Conservation (phyloP, 1,139 yeast species). For the Diutina siamensis region DNA sequence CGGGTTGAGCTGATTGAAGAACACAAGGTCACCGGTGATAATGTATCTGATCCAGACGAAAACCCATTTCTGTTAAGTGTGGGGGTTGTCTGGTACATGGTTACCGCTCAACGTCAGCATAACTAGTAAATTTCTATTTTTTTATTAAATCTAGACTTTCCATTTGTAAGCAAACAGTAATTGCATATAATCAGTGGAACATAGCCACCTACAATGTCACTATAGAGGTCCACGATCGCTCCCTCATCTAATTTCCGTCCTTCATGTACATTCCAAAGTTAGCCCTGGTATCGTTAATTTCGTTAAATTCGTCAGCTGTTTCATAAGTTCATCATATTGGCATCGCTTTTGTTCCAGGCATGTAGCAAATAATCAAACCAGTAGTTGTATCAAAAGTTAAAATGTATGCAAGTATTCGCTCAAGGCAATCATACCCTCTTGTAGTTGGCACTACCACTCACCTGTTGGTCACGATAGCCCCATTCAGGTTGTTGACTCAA, state of each 20-base stretch:
- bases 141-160: background rate
- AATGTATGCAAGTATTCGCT: too few species aligned
- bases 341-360: background rate
- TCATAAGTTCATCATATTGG: background rate
- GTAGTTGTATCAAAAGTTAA: too few species aligned
- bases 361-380: background rate
- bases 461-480: constrained; percentile 4
- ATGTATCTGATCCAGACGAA: constrained; percentile 15
- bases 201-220: too few species aligned
- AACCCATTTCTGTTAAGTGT: constrained; percentile 40
- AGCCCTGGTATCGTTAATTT: background rate
- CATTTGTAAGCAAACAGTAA: too few species aligned
- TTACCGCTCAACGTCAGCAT: background rate
- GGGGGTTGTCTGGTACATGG: constrained; percentile 33
- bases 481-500: background rate
- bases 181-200: too few species aligned
- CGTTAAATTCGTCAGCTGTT: background rate
- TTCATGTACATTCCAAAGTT: background rate
- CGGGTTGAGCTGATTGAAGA: constrained; percentile 42
- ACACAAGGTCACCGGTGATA: constrained; percentile 28
- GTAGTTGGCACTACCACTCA: constrained; percentile 3
- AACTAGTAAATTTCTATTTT: background rate
- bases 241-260: background rate
- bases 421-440: constrained; percentile 5
- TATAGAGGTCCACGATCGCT: too few species aligned